Percentiles rank a stretch among this genome's conserved stretches.
phyloP scores from a whole-genome alignment of 139 green algal genomes.

The Penium margaritaceum region DNA sequence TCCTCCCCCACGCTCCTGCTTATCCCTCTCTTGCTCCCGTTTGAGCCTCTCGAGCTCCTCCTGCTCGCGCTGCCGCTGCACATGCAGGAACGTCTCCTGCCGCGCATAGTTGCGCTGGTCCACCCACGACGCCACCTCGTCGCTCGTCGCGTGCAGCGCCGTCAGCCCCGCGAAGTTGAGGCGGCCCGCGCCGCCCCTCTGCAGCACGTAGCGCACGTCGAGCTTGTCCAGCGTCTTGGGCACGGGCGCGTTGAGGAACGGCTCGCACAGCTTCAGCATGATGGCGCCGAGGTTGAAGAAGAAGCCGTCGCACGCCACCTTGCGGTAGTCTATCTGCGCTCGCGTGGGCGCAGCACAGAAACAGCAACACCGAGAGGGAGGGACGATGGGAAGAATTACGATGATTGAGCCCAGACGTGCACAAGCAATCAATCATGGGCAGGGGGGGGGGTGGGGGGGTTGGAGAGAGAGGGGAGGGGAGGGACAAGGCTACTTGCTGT shows the following conservation, averaged over 20 bases:
- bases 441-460: neutral
- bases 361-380: too few species aligned
- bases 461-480: neutral
- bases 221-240: slow-evolving; percentile 45
- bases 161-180: slow-evolving; percentile 47
- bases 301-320: slow-evolving; percentile 62
- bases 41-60: slow-evolving; percentile 27
- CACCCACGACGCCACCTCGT: slow-evolving; percentile 51
- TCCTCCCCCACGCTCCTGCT: neutral
- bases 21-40: neutral
- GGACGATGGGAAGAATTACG: neutral
- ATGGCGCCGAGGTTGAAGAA: slow-evolving; percentile 70
- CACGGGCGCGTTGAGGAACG: slow-evolving; percentile 63
- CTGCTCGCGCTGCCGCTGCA: neutral
- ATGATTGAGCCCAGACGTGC: neutral
- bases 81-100: slow-evolving; percentile 24
- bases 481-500: too few species aligned
- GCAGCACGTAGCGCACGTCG: slow-evolving; percentile 39
- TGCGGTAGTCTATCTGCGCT: slow-evolving; percentile 22
- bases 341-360: too few species aligned
- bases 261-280: slow-evolving; percentile 69
- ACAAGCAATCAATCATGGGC: neutral
- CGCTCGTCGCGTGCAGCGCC: slow-evolving; percentile 36
- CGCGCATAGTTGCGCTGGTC: slow-evolving; percentile 45
- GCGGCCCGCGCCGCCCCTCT: neutral